Percentiles rank a stretch among this genome's conserved stretches.
Evolutionary conservation across 2,329 filamentous ascomycete species (phyloP).

Genomic region (Phialophora expanda): DNA sequence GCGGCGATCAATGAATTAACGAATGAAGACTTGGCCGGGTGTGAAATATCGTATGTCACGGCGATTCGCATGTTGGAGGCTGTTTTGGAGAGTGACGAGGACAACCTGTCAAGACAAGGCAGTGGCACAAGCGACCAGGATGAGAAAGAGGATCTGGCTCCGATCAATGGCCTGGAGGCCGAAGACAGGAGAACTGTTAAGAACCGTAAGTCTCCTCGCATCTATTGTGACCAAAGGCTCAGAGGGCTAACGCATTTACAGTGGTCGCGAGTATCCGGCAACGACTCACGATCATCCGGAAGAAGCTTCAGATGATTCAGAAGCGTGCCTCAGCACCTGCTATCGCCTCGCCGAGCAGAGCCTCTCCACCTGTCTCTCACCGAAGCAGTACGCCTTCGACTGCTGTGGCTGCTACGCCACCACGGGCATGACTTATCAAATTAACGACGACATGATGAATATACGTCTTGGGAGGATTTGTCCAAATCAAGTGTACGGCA

Average conservation of each 20-base stretch:
- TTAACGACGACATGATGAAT: slow-evolving; percentile 17
- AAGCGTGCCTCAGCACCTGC: slow-evolving; percentile 53
- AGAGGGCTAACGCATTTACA: slow-evolving; percentile 42
- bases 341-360: slow-evolving; percentile 38
- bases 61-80: slow-evolving; percentile 95
- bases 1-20: slow-evolving; percentile 96
- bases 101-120: slow-evolving; percentile 42
- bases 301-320: slow-evolving; percentile 56
- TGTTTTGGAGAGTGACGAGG: slow-evolving; percentile 81
- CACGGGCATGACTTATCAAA: slow-evolving; percentile 27
- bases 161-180: slow-evolving; percentile 52
- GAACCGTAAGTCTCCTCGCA: slow-evolving; percentile 52
- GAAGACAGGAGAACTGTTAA: slow-evolving; percentile 57
- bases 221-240: neutral
- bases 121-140: slow-evolving; percentile 39
- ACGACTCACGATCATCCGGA: slow-evolving; percentile 54
- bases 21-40: slow-evolving; percentile 82
- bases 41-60: slow-evolving; percentile 90
- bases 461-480: slow-evolving; percentile 6
- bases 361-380: slow-evolving; percentile 37
- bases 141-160: slow-evolving; percentile 45
- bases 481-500: neutral
- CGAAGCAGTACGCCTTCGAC: slow-evolving; percentile 30
- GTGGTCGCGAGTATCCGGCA: slow-evolving; percentile 57
- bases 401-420: slow-evolving; percentile 27